Base-by-base conservation (phyloP, 108 stramenopile species). In the Cyclostephanos tholiformis region DNA sequence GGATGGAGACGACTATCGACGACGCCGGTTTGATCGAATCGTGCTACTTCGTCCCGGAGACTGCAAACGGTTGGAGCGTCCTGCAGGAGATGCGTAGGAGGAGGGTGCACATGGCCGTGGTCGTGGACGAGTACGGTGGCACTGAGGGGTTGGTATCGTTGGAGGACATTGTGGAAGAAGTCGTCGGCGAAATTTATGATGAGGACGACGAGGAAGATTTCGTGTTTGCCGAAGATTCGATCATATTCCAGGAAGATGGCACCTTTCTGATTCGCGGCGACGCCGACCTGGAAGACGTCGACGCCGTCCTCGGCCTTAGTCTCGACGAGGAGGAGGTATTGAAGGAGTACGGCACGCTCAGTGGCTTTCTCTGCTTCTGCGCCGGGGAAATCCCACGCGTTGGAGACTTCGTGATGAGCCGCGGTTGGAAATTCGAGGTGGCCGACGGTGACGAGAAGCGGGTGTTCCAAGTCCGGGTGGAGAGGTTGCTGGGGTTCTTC, bases 101-200 rank as follows among this genome's bases (percentile, higher is more conserved):
- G 27, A 87, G 98, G 19, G 86, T 97, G 16, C 98, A 98, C 72
- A 92, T 98, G 92, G 98, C 98, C 7, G 90, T 98, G 75, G 98
- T 98, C 22, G 98, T 98, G 9, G 98, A 98, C 66, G 98, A 98
- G 84, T 97, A 91, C 74, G 98, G 98, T 29, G 98, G 98, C 32
- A 98, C 98, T 0, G 97, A 95, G 64, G 98, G 98, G n/a, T 65
- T 98, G 58, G 96, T 98, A 10, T 96, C 96, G 6, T 74, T 98
- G 25, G 98, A 98, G 82, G 96, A 97, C 82, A 96, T 97, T 65
- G 88, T 97, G 20, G 98, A 98, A 82, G 96, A 96, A 85, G 95
- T 91, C 25, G 90, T 91, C n/a, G 88, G 87, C 51, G 94, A 95
- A 80, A 95, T 95, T 51, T 95, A 95, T 69, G 94, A 95, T 60